These are phyloP conservation scores for Discostella stelligera DNA, from an alignment of 352 stramenopile genomes.

Conservation along the genomic window DNA sequence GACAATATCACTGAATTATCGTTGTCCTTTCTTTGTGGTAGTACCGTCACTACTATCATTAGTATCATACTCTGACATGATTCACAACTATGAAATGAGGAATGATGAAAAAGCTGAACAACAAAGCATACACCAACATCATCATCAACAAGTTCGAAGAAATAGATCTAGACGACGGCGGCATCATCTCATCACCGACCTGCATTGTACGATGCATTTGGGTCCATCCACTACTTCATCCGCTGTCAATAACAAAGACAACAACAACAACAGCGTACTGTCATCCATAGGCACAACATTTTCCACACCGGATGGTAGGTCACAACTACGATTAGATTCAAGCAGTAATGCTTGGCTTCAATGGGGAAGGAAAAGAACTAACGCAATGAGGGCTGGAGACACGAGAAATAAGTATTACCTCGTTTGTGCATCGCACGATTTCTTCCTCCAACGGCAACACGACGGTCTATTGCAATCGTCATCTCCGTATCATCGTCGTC, in stretches of 20 bases:
- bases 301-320: constrained; percentile 20
- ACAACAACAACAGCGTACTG: neutral
- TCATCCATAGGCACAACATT: constrained; percentile 20
- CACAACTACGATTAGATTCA: neutral
- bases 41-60: neutral
- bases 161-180: neutral
- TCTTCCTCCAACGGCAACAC: neutral
- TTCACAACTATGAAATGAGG: neutral
- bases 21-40: constrained; percentile 22
- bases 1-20: constrained; percentile 33
- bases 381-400: neutral
- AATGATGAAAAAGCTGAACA: neutral
- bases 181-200: neutral
- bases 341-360: neutral
- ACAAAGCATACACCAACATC: neutral
- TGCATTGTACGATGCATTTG: constrained; percentile 31
- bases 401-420: neutral
- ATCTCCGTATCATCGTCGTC: neutral
- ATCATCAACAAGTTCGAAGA: neutral
- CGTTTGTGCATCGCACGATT: neutral
- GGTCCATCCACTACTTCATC: constrained; percentile 3
- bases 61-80: neutral
- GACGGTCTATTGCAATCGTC: neutral
- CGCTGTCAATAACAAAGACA: neutral
- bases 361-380: neutral